These are phyloP conservation scores for Pseudogymnoascus sp. DNA, from an alignment of 2,329 filamentous ascomycete species.

Conservation along the genomic window DNA sequence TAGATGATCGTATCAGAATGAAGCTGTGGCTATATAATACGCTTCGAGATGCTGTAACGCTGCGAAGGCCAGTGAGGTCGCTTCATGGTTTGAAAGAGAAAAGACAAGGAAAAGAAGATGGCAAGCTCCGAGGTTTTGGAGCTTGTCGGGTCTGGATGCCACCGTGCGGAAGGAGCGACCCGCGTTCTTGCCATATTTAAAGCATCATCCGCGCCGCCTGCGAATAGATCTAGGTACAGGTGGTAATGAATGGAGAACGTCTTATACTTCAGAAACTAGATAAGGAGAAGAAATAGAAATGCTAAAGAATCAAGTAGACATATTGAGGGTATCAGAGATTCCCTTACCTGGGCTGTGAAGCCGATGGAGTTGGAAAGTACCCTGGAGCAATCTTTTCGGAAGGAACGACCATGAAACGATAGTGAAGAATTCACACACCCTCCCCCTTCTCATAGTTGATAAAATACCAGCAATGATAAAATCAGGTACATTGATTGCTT, in stretches of 20 bases:
- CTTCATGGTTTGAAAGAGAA: background rate
- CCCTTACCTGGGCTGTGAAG: background rate
- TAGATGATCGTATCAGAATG: background rate
- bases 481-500: slow-evolving; percentile 5
- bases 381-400: background rate
- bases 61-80: slow-evolving; percentile 1
- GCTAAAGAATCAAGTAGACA: background rate
- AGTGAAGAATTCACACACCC: background rate
- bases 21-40: background rate
- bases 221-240: background rate
- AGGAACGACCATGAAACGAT: background rate
- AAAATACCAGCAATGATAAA: background rate
- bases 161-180: background rate
- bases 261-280: too few species aligned
- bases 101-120: background rate
- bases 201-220: too few species aligned
- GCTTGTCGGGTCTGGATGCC: background rate
- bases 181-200: background rate
- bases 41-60: background rate
- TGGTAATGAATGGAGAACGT: background rate
- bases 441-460: background rate
- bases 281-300: background rate
- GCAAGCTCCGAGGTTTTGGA: background rate
- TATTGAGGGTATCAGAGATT: background rate
- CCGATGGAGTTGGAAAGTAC: background rate